These are phyloP conservation scores for Ceratocystis papillata DNA, from an alignment of 2,329 filamentous ascomycete species.

Conservation along the genomic window DNA sequence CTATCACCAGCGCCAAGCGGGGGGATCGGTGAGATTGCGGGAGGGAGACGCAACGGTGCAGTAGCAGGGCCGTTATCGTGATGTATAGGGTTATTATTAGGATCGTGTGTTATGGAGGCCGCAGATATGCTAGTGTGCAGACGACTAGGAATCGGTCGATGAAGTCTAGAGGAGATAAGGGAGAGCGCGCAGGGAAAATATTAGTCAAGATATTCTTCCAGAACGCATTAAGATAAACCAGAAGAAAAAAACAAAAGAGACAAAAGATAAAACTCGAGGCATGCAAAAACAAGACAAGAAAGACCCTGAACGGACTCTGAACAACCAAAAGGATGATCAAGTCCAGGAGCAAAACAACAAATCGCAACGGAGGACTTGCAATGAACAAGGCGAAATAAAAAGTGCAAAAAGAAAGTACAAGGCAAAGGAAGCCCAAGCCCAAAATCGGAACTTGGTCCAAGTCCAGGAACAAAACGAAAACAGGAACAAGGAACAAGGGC, in stretches of 20 bases:
- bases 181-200: not conserved
- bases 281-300: not conserved
- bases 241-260: constrained; percentile 2
- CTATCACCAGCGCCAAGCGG: constrained; percentile 2
- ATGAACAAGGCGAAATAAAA: not conserved
- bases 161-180: not conserved
- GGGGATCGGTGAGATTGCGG: not conserved
- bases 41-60: constrained; percentile 17
- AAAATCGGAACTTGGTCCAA: not conserved
- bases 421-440: not conserved
- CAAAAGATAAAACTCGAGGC: no score
- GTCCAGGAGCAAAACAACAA: not conserved
- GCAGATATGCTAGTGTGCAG: constrained; percentile 20
- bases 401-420: not conserved
- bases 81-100: not conserved
- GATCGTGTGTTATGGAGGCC: constrained; percentile 12
- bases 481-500: constrained; percentile 9
- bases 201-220: not conserved
- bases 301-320: not conserved
- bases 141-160: constrained; percentile 22
- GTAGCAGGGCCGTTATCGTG: constrained; percentile 21
- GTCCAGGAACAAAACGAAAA: constrained; percentile 5
- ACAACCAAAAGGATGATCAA: constrained; percentile 7
- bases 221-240: constrained; percentile 1
- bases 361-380: not conserved